Conservation (phyloP, 345 rosid genomes). For the Microthlaspi erraticum region DNA sequence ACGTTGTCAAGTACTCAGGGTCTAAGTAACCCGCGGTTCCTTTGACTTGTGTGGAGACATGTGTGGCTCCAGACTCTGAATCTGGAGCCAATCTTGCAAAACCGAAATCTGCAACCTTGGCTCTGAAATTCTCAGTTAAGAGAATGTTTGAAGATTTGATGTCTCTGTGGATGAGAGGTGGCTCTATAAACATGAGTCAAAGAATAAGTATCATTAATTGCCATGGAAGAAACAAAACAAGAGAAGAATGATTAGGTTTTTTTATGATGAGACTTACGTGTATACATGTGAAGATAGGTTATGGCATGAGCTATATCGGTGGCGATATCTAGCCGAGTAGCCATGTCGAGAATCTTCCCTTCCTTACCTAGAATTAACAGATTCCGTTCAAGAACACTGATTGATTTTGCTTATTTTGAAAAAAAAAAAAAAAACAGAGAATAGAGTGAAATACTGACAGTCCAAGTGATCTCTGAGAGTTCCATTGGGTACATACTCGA, state of each 20-base stretch:
- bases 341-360: constrained; percentile 64
- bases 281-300: constrained; percentile 96
- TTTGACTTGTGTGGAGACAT: constrained; percentile 95
- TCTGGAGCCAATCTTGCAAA: constrained; percentile 90
- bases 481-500: constrained; percentile 90
- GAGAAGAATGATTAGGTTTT: background rate
- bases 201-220: background rate
- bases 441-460: too few relatives aligned
- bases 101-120: constrained; percentile 93
- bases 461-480: constrained; percentile 93
- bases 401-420: too few relatives aligned
- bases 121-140: constrained; percentile 81
- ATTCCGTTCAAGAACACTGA: constrained; percentile 25
- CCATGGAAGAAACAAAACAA: background rate
- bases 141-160: constrained; percentile 96
- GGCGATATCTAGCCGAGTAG: constrained; percentile 75
- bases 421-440: too few relatives aligned
- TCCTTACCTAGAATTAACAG: constrained; percentile 55
- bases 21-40: constrained; percentile 98
- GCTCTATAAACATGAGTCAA: constrained; percentile 54
- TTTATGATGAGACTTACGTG: constrained; percentile 52
- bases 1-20: constrained; percentile 85
- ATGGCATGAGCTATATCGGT: constrained; percentile 91
- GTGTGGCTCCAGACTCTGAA: constrained; percentile 77
- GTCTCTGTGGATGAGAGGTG: constrained; percentile 94